phyloP scores from a whole-genome alignment of 441 rosid genomes.

The Corymbia calophylla region DNA sequence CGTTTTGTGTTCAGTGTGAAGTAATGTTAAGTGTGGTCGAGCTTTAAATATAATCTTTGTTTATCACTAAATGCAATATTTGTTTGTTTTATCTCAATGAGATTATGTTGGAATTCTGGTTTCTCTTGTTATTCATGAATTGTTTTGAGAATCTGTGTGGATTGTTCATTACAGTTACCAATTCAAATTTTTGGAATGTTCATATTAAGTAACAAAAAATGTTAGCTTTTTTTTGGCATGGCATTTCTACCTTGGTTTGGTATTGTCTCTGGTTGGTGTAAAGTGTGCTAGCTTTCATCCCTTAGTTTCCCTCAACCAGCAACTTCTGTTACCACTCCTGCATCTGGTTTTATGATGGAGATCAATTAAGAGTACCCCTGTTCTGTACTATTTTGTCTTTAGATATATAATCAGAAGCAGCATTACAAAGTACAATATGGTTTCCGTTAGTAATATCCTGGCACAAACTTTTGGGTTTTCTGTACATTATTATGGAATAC shows the following conservation, averaged over 20 bases:
- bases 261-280: not conserved
- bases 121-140: not conserved
- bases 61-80: not conserved
- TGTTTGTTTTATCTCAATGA: not conserved
- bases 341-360: not conserved
- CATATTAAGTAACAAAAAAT: not conserved
- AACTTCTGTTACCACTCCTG: not conserved
- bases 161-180: not conserved
- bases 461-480: not conserved
- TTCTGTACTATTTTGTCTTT: not conserved
- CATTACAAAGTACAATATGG: not conserved
- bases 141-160: not conserved
- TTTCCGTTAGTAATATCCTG: not conserved
- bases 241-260: not conserved
- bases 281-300: not conserved
- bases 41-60: not conserved
- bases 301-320: not conserved
- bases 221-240: not conserved
- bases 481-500: not conserved
- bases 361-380: not conserved
- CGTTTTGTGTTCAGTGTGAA: not conserved
- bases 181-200: not conserved
- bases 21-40: not conserved
- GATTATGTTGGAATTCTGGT: not conserved
- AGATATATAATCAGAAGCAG: not conserved